phyloP scores from a whole-genome alignment of 441 rosid genomes.

The Populus hybrid region DNA sequence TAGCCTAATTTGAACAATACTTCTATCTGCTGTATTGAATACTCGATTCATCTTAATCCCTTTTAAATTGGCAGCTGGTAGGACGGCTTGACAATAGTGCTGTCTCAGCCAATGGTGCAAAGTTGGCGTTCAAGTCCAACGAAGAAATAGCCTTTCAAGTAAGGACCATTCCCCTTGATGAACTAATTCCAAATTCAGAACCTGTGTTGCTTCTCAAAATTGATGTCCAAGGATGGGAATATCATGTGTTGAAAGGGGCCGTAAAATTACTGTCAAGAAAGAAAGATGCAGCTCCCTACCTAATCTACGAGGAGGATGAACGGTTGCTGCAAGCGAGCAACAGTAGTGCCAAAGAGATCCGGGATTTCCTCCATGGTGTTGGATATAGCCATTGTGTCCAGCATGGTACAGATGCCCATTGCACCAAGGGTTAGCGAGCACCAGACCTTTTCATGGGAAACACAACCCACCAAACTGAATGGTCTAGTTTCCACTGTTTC shows the following conservation, averaged over 20 bases:
- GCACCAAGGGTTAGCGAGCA: slow-evolving; percentile 51
- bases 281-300: slow-evolving; percentile 74
- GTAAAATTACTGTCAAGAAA: slow-evolving; percentile 68
- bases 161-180: slow-evolving; percentile 75
- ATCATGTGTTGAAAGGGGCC: slow-evolving; percentile 88
- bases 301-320: slow-evolving; percentile 94
- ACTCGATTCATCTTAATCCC: background rate
- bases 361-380: slow-evolving; percentile 56
- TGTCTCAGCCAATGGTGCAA: slow-evolving; percentile 85
- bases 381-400: slow-evolving; percentile 69
- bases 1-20: background rate
- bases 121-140: slow-evolving; percentile 86
- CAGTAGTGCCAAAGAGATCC: slow-evolving; percentile 76
- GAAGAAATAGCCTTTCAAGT: slow-evolving; percentile 88
- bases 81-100: slow-evolving; percentile 98
- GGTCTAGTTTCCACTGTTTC: background rate
- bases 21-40: background rate
- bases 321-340: slow-evolving; percentile 84
- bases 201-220: slow-evolving; percentile 68
- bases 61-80: slow-evolving; percentile 50
- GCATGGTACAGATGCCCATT: slow-evolving; percentile 91
- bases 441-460: background rate
- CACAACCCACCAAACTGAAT: slow-evolving; percentile 1
- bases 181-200: slow-evolving; percentile 58
- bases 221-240: slow-evolving; percentile 99